Percentiles rank a stretch among this genome's conserved stretches.
These are phyloP conservation scores for Auricularia sp. DNA, from an alignment of 768 basidiomycete genomes.

Conservation along the genomic window DNA sequence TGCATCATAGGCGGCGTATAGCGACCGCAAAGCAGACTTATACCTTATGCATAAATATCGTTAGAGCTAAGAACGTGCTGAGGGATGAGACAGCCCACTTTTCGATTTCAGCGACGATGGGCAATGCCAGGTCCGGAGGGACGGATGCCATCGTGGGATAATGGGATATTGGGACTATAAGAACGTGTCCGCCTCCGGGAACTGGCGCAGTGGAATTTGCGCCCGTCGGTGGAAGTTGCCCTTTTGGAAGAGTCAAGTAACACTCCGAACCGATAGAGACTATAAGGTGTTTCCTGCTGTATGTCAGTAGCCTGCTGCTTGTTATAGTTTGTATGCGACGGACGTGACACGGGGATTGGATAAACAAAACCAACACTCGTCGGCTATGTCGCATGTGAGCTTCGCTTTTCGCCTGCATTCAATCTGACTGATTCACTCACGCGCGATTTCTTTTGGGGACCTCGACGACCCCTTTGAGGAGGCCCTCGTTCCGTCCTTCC, in stretches of 20 bases:
- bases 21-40: slow-evolving; percentile 60
- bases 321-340: slow-evolving; percentile 19
- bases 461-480: slow-evolving; percentile 38
- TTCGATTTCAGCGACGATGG: slow-evolving; percentile 74
- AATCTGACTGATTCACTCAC: slow-evolving; percentile 34
- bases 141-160: slow-evolving; percentile 81
- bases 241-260: slow-evolving; percentile 94
- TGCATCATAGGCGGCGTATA: slow-evolving; percentile 62
- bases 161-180: slow-evolving; percentile 90
- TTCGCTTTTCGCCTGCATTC: background rate
- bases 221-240: slow-evolving; percentile 82
- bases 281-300: slow-evolving; percentile 80
- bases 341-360: slow-evolving; percentile 87
- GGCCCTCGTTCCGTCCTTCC: slow-evolving; percentile 25
- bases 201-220: slow-evolving; percentile 34
- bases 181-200: slow-evolving; percentile 92
- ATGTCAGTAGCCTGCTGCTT: slow-evolving; percentile 2
- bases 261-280: slow-evolving; percentile 89
- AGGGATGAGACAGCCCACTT: slow-evolving; percentile 31
- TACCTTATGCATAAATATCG: slow-evolving; percentile 36
- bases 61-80: too few relatives aligned
- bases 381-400: slow-evolving; percentile 38
- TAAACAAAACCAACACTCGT: slow-evolving; percentile 97
- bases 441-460: slow-evolving; percentile 70
- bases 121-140: slow-evolving; percentile 61